Evolutionary conservation across 1,139 yeast genomes (phyloP), one percentile per base, ranked within the genome.

Genomic region (Geotrichum restrictum): DNA sequence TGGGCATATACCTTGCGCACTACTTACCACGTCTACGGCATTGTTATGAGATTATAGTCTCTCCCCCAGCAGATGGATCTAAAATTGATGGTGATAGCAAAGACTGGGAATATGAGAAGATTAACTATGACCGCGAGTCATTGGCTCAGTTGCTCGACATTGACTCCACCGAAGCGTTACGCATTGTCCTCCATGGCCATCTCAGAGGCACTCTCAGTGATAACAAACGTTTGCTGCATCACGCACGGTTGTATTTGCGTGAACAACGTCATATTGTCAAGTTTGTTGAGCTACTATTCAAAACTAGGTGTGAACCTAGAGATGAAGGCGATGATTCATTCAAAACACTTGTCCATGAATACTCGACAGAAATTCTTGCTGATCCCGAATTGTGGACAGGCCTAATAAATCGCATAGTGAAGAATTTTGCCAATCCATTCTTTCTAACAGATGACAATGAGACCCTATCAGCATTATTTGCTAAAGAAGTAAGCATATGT

Each of bases 341-440:
- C 7, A 24, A 24, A 24, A 24, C 29, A 5, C 5, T 24, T 8
- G 58, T 56, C 3, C 46, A 52, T 24, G 51, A 55, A 36, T 52
- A 54, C 21, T 65, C 64, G n/a, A 56, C 64, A 1, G 61, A 59
- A 18, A 55, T 64, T 41, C 53, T 65, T 39, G 60, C 62, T 3
- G 57, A 56, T 18, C 57, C 56, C 11, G 52, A 52, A 27, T 59
- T 65, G 43, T 64, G 64, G 18, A 18, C 27, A 7, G 54, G 54
- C 2, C 46, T 62, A 19, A 48, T 62, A n/a, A 32, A 45, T 2
- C 48, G 54, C 16, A 56, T 62, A 42, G 41, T 43, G 2, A 22
- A 43, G 22, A 47, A 48, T 13, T 61, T 59, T 46, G 41, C 48
- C 13, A 39, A 52, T 32, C 51, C 59, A 1, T 33, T 52, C 8